Conservation (phyloP, 305 asterid species). For the Plantago lanceolata region DNA sequence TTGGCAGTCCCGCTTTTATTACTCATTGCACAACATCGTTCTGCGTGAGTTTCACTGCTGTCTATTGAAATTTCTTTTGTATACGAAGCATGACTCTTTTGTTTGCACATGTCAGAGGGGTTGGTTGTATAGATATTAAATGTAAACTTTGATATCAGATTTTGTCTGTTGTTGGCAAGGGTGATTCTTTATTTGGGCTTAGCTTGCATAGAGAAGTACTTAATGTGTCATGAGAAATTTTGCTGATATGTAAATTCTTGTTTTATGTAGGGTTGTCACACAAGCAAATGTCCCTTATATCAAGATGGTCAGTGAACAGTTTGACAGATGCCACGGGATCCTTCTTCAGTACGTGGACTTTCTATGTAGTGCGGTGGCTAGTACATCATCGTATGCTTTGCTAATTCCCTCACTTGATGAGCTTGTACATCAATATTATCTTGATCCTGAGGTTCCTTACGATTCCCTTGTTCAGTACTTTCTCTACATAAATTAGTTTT, state of each 20-base stretch:
- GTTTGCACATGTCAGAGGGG: constrained; percentile 1
- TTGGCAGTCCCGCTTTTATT: constrained; percentile 92
- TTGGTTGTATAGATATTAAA: constrained; percentile 6
- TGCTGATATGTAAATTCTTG: constrained; percentile 16
- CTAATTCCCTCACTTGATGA: constrained; percentile 87
- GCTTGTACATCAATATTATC: constrained; percentile 89
- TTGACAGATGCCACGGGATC: constrained; percentile 96
- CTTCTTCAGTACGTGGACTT: constrained; percentile 99
- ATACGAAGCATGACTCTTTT: neutral
- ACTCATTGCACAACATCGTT: constrained; percentile 94
- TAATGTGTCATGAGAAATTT: constrained; percentile 4
- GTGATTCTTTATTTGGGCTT: neutral
- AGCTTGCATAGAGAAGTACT: neutral
- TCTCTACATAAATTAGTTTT: constrained; percentile 12
- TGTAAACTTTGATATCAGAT: neutral
- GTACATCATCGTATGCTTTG: constrained; percentile 68
- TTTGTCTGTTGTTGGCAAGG: neutral
- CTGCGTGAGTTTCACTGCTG: constrained; percentile 55
- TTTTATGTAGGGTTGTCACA: constrained; percentile 75
- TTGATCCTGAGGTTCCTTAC: constrained; percentile 90
- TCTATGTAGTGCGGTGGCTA: constrained; percentile 82
- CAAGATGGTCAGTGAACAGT: constrained; percentile 97
- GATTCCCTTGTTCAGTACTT: constrained; percentile 23
- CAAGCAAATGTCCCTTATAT: constrained; percentile 77
- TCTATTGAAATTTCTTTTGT: constrained; percentile 5